Base-by-base conservation (phyloP, 331 rosid species). In the Telfairia occidentalis region DNA sequence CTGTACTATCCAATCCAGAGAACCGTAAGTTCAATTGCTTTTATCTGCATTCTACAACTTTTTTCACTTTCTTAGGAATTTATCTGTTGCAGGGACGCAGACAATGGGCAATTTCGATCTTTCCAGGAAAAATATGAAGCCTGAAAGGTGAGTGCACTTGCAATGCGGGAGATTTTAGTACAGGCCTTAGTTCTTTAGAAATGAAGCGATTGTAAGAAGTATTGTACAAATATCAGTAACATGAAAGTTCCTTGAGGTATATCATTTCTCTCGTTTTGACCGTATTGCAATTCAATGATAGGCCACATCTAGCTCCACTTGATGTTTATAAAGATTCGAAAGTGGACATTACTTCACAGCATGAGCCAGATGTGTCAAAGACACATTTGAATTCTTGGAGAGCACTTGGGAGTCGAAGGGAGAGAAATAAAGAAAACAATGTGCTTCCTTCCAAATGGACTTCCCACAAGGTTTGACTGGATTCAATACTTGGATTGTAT, bases 401-500 rank as follows among this genome's bases (percentile, higher is more conserved):
- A 67, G 29, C 76, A 35, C 90, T 94, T 67, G 98, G 92, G 81
- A 80, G 85, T 83, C 88, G 89, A 81, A 90, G 90, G 24, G 97
- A 91, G 84, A 84, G 98, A 87, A 91, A 88, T 37, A 94, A 94
- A 82, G 98, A 94, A 79, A 94, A 94, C 73, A 84, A 81, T 76
- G 90, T 86, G 5, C 80, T 85, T 81, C 95, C 97, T 81, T 78
- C 78, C 59, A 94, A 88, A 74, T 94, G 98, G 97, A 89, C 88
- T 53, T 58, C 96, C 38, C 88, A 61, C 80, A 88, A 88, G 96
- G 98, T 89, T 71, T 23, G 34, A 40, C 2, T 29, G 8, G 76
- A 48, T 72, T 5, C 8, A 7, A 67, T 54, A 5, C 28, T 43
- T 57, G 77, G 29, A 49, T 43, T 29, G 15, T 45, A 15, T 10